Base-by-base conservation (phyloP, 768 basidiomycete species). In the Leccinum aurantiacum region DNA sequence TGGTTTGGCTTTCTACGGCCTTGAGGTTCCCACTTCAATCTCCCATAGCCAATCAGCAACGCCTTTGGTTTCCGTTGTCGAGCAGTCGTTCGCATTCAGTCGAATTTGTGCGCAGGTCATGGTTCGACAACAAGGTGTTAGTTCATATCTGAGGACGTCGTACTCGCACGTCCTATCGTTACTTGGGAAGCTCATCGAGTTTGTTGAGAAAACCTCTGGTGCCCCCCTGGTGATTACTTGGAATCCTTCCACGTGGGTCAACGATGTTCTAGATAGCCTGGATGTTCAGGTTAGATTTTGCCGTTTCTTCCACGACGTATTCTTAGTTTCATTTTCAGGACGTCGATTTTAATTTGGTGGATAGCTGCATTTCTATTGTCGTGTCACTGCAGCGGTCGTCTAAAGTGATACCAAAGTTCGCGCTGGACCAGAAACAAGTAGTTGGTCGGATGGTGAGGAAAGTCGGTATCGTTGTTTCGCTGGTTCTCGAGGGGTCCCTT, bases 171-270 rank as follows among this genome's bases (percentile, higher is more conserved):
- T 78, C 13, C 71, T 91, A 51, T 72, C 75, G 0, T 73, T 90
- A 11, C 73, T 90, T 37, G 77, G 79, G 62, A 77, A 75, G 19
- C 75, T 91, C 31, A 70, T 83, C 37, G 75, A 75, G 35, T 74
- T 82, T 60, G 69, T 83, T 35, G 75, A 76, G 35, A 64, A 61
- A 33, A 63, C 64, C 49, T 65, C 65, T 17, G 73, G 78, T 3
- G 63, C 71, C 3, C 62, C 79, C 1, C 65, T 77, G 5, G 58
- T 58, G 17, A 59, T 89, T 5, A 56, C 72, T 1, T 93, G 91
- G 91, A 71, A 85, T 48, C 85, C 91, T 5, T 67, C 73, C 0
- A 67, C 74, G 27, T 97, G 94, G 94, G 72, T 90, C 6, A 65
- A 77, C 2, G 70, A 71, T 7, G 63, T 91, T 50, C 75, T 93